phyloP scores from a whole-genome alignment of 495 filamentous ascomycete species.

The Chaetomium cochliodes region DNA sequence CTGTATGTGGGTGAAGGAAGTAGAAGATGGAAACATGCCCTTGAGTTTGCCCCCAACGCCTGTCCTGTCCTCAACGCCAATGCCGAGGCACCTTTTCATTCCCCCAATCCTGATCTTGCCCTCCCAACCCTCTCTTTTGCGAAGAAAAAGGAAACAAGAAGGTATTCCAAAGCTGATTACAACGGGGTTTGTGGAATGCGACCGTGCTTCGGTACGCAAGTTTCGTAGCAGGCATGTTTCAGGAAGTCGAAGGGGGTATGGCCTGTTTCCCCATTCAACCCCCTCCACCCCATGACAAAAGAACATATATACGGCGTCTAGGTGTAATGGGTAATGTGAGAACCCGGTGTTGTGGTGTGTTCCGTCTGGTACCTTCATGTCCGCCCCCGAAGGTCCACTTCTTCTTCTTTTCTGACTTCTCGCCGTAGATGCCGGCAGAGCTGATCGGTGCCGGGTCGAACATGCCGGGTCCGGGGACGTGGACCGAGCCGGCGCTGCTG shows the following conservation, averaged over 20 bases:
- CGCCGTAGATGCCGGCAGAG: constrained; percentile 31
- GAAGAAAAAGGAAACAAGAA: background rate
- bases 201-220: background rate
- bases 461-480: constrained; percentile 34
- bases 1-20: background rate
- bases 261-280: background rate
- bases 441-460: constrained; percentile 36
- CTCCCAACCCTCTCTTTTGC: background rate
- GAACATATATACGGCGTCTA: constrained; percentile 16
- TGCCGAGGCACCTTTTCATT: background rate
- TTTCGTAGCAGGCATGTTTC: background rate
- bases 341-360: background rate
- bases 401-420: constrained; percentile 43
- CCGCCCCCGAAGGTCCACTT: constrained; percentile 41
- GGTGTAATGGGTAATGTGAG: background rate
- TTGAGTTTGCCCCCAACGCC: constrained; percentile 1
- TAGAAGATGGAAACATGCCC: background rate
- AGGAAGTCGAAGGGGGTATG: background rate
- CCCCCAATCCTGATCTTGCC: background rate
- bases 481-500: constrained; percentile 30
- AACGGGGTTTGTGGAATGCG: background rate
- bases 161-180: constrained; percentile 15
- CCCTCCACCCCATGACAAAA: background rate
- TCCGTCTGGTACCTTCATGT: constrained; percentile 26
- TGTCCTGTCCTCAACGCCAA: constrained; percentile 19